Evolutionary conservation across 2,329 filamentous ascomycete species (phyloP).

Genomic region (Aspergillus sclerotialis): DNA sequence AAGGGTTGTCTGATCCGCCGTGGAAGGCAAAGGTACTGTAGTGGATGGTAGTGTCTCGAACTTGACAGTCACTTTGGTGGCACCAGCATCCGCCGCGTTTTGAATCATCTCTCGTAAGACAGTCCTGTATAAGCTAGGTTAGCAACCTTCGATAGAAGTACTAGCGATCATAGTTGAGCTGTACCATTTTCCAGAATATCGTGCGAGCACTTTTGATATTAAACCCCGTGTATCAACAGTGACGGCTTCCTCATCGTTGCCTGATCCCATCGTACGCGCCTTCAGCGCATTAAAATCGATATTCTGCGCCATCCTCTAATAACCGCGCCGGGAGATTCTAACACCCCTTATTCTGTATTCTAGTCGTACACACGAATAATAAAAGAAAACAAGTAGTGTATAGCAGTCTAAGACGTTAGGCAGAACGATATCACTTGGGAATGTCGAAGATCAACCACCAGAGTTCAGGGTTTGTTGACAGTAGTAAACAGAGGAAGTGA

Average conservation of each 20-base stretch:
- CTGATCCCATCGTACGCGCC: constrained; percentile 77
- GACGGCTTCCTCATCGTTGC: constrained; percentile 90
- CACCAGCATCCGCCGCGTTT: constrained; percentile 95
- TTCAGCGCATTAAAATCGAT: constrained; percentile 63
- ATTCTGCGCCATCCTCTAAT: constrained; percentile 58
- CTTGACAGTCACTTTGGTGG: constrained; percentile 79
- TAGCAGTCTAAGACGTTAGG: no score
- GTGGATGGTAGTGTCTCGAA: constrained; percentile 87
- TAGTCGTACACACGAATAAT: no score
- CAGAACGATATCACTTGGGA: no score
- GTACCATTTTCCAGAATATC: constrained; percentile 94
- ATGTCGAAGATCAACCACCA: neutral
- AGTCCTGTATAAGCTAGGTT: constrained; percentile 33
- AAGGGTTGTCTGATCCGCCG: constrained; percentile 60
- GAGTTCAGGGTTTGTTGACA: neutral
- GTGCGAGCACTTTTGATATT: constrained; percentile 94
- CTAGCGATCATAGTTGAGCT: constrained; percentile 27
- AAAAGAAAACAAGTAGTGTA: no score
- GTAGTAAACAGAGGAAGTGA: neutral
- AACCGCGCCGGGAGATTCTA: no score
- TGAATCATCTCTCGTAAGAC: constrained; percentile 88
- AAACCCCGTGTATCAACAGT: constrained; percentile 94
- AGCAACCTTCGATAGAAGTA: constrained; percentile 6
- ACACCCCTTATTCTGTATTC: no score
- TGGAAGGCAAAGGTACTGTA: constrained; percentile 61